Evolutionary conservation across 768 basidiomycete species (phyloP).

Genomic region (Boletus vinaceobasis): DNA sequence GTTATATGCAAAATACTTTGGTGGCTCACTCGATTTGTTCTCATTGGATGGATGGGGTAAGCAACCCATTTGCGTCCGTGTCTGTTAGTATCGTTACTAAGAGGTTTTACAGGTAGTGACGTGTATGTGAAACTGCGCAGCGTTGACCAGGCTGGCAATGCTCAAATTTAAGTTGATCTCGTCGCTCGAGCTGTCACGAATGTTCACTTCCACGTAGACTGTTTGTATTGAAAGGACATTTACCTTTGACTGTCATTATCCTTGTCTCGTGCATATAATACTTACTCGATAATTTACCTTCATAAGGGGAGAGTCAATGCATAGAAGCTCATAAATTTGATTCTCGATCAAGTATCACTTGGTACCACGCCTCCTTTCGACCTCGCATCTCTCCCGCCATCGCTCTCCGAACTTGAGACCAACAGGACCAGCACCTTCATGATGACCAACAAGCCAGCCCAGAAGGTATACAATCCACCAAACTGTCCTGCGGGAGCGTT

Average conservation of each 20-base stretch:
- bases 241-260: neutral
- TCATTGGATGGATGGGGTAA: slow-evolving; percentile 82
- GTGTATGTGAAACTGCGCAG: slow-evolving; percentile 54
- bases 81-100: neutral
- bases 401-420: slow-evolving; percentile 54
- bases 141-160: slow-evolving; percentile 50
- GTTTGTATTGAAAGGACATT: neutral
- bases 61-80: slow-evolving; percentile 14
- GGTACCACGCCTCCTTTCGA: slow-evolving; percentile 31
- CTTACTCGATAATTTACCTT: slow-evolving; percentile 1
- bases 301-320: neutral
- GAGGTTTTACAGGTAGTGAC: slow-evolving; percentile 39
- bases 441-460: slow-evolving; percentile 51
- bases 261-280: neutral
- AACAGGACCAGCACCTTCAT: slow-evolving; percentile 53
- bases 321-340: neutral
- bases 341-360: neutral
- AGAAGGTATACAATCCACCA: slow-evolving; percentile 35
- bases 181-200: neutral
- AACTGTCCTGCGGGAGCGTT: slow-evolving; percentile 11
- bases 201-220: neutral
- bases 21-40: slow-evolving; percentile 78
- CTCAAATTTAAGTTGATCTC: slow-evolving; percentile 37
- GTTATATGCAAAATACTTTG: slow-evolving; percentile 80
- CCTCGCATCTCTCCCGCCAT: slow-evolving; percentile 56